phyloP scores from a whole-genome alignment of 1,139 yeast species.

The Debaryomyces subglobosus region DNA sequence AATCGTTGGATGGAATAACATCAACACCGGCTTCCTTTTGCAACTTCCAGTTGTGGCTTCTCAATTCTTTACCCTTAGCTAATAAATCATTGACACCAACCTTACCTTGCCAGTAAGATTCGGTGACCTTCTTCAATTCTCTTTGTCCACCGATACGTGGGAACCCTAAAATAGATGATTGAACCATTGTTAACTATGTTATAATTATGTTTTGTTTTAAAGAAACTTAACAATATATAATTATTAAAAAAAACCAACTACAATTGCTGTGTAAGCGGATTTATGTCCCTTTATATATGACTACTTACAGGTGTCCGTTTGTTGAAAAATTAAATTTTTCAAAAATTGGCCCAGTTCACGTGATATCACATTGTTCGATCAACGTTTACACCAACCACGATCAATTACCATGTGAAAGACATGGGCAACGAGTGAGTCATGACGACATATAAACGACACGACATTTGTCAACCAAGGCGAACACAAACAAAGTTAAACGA shows the following conservation, averaged over 20 bases:
- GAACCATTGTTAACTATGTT: slow-evolving; percentile 61
- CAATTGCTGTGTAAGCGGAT: slow-evolving; percentile 3
- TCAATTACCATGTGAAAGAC: slow-evolving; percentile 4
- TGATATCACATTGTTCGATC: slow-evolving; percentile 6
- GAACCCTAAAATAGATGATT: slow-evolving; percentile 97
- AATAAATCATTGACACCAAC: slow-evolving; percentile 82
- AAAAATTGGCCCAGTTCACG: slow-evolving; percentile 9
- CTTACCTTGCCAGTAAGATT: slow-evolving; percentile 98
- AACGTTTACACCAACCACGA: slow-evolving; percentile 2
- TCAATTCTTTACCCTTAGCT: slow-evolving; percentile 91
- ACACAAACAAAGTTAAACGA: slow-evolving; percentile 1
- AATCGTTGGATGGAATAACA: slow-evolving; percentile 95
- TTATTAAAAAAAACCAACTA: slow-evolving; percentile 1
- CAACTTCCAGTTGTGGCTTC: slow-evolving; percentile 96
- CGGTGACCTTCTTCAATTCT: slow-evolving; percentile 98
- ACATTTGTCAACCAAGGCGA: background rate
- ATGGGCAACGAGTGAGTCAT: background rate
- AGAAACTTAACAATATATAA: slow-evolving; percentile 3
- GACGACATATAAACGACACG: slow-evolving; percentile 2
- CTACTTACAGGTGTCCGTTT: slow-evolving; percentile 3
- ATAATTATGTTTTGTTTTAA: background rate
- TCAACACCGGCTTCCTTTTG: slow-evolving; percentile 98
- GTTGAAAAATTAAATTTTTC: slow-evolving; percentile 8
- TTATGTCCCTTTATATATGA: slow-evolving; percentile 8
- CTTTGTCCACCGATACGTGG: slow-evolving; percentile 99